phyloP scores from a whole-genome alignment of 352 stramenopile genomes.

The Phytopythium boreale region DNA sequence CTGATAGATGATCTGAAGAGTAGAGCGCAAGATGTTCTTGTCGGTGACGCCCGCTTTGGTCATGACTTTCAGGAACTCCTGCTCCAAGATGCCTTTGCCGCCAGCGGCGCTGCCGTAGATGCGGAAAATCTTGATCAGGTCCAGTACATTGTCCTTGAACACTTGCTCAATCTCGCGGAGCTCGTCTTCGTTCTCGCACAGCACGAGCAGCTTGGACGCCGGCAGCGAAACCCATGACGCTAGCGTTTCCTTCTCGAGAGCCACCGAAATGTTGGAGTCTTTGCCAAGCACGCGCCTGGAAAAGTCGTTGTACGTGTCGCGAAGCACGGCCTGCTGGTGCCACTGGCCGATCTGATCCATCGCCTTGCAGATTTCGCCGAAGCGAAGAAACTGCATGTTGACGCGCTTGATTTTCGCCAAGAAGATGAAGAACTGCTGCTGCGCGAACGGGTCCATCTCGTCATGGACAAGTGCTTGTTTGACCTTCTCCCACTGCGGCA shows the following conservation, averaged over 20 bases:
- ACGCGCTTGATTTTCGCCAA: constrained; percentile 62
- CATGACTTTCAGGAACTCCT: constrained; percentile 85
- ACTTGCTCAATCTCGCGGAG: constrained; percentile 56
- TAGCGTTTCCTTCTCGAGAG: constrained; percentile 67
- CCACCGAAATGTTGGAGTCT: constrained; percentile 68
- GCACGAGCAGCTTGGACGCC: constrained; percentile 34
- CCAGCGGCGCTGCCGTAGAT: constrained; percentile 64
- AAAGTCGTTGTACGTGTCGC: constrained; percentile 68
- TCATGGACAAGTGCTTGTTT: constrained; percentile 53
- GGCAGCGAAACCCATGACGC: constrained; percentile 55
- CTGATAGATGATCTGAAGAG: constrained; percentile 75
- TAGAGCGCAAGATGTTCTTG: constrained; percentile 73
- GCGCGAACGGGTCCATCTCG: constrained; percentile 58
- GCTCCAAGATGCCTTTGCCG: constrained; percentile 69
- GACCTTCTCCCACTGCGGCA: constrained; percentile 66
- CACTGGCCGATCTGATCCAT: constrained; percentile 47
- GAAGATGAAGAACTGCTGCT: constrained; percentile 78
- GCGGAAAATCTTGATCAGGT: constrained; percentile 79
- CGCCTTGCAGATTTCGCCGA: constrained; percentile 47
- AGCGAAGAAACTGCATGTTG: constrained; percentile 56
- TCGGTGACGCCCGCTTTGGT: constrained; percentile 69
- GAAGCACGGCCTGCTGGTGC: constrained; percentile 45
- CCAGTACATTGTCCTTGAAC: constrained; percentile 72
- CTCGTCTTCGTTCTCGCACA: constrained; percentile 69
- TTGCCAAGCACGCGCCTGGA: constrained; percentile 57